Percentiles rank a stretch among this genome's conserved stretches.
These are phyloP conservation scores for Pseudodiploospora longispora DNA, from an alignment of 2,329 filamentous ascomycete species.

Conservation along the genomic window DNA sequence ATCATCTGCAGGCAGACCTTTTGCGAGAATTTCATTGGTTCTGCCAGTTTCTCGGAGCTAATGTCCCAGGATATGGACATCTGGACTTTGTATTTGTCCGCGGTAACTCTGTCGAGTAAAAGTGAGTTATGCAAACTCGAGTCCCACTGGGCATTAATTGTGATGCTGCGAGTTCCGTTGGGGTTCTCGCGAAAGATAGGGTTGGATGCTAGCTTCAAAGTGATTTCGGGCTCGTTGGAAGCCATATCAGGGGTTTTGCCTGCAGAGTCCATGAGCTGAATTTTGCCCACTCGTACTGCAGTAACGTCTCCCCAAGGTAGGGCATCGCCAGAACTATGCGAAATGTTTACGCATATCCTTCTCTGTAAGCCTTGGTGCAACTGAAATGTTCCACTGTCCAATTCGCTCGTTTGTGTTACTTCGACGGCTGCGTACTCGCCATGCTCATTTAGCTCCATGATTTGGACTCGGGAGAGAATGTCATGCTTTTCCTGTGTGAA, in stretches of 20 bases:
- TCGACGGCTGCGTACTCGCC: constrained; percentile 90
- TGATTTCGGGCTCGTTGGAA: constrained; percentile 62
- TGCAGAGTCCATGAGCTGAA: constrained; percentile 75
- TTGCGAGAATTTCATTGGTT: constrained; percentile 79
- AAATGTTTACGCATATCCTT: constrained; percentile 78
- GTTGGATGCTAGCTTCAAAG: constrained; percentile 67
- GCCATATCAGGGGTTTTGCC: constrained; percentile 79
- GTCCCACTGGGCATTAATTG: constrained; percentile 90
- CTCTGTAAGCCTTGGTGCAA: constrained; percentile 91
- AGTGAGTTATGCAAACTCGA: constrained; percentile 86
- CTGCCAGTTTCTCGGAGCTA: constrained; percentile 71
- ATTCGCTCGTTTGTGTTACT: constrained; percentile 74
- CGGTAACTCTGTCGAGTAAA: constrained; percentile 86
- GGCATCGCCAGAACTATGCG: constrained; percentile 80
- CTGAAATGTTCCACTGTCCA: constrained; percentile 87
- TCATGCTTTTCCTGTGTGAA: constrained; percentile 92
- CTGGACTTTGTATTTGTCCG: constrained; percentile 88
- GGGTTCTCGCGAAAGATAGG: constrained; percentile 77
- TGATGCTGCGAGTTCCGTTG: constrained; percentile 83
- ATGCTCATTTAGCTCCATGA: constrained; percentile 84
- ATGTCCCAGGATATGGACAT: constrained; percentile 84
- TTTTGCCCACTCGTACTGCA: constrained; percentile 67
- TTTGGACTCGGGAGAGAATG: constrained; percentile 77
- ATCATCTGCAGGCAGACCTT: constrained; percentile 77
- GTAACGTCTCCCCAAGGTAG: constrained; percentile 83